Base-by-base conservation (phyloP, 345 rosid genomes). In the Gossypium herbaceum region DNA sequence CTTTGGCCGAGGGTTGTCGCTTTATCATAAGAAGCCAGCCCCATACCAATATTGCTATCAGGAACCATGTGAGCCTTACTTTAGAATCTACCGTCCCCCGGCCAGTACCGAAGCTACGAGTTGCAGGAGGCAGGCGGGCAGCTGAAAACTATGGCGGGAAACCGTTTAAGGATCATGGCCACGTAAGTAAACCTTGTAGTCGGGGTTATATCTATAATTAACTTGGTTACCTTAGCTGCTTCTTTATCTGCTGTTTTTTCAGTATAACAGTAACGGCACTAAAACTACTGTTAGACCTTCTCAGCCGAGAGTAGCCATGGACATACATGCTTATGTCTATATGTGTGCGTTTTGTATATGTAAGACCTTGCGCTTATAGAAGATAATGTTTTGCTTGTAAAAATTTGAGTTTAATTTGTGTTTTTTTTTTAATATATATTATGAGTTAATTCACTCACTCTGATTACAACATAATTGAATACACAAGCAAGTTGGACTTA, bases 91-190 rank as follows among this genome's bases (percentile, higher is more conserved):
- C 10, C 41, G 57, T 16, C 72, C 71, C 0, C n/a, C 2, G 11
- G 17, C n/a, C 20, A n/a, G 25, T 17, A 1, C 72, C 43, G 51
- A 65, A 65, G 34, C 5, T 29, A 29, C 3, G 34, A 29, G 34
- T 29, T 29, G 34, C 34, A 29, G 34, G 5, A 29, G 34, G 57
- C 72, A 48, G 0, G 19, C 8, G 48, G 58, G 58, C 72, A 50
- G 58, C 72, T 48, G 57, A 50, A 15, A 22, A 8, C 2, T 68
- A 68, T 68, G 57, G 57, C 50, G 72, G 72, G 43, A 50, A 24
- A 25, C 22, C 50, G 12, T 50, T 68, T 25, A 50, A 8, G 15
- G 58, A 68, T 48, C 13, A 48, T 50, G 58, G 43, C 70, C 34
- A 29, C 34, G 3, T 29, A 29, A 29, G 13, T 47, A 13, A 47